Conservation (phyloP, 192 early-diverging fungal species). For the Coemansia guatemalensis region DNA sequence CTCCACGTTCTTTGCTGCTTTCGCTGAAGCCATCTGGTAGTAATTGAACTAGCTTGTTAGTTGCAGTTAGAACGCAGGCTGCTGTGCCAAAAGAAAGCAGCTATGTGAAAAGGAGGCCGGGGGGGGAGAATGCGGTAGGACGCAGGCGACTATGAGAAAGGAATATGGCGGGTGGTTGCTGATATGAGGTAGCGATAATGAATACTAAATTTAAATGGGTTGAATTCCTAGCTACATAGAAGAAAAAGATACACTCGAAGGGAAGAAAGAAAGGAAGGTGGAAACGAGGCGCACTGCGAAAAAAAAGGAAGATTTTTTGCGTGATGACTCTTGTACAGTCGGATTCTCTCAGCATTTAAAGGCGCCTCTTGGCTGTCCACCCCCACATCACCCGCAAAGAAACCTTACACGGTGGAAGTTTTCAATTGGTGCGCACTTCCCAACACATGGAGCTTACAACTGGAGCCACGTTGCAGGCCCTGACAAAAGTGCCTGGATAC, state of each 20-base stretch:
- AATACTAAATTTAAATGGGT: neutral
- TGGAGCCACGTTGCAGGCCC: neutral
- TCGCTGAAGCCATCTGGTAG: conserved; percentile 12
- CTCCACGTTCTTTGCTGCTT: conserved; percentile 15
- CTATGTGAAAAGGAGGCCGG: no score
- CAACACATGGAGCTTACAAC: neutral
- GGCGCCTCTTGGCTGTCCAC: no score
- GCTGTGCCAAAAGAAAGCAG: no score
- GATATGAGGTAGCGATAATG: neutral
- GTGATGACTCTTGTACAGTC: neutral
- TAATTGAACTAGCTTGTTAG: neutral
- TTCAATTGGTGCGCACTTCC: conserved; percentile 15
- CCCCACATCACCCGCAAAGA: no score
- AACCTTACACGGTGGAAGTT: conserved; percentile 38
- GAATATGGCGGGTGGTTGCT: no score
- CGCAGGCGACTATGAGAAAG: neutral
- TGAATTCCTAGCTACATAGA: no score
- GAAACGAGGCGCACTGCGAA: neutral
- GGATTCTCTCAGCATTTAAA: conserved; percentile 1
- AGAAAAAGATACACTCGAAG: conserved; percentile 5
- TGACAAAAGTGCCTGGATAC: no score
- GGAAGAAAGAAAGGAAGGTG: conserved; percentile 6
- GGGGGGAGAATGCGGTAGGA: neutral
- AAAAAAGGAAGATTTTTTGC: conserved; percentile 4
- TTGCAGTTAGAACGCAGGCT: no score